Evolutionary conservation across 2,329 filamentous ascomycete species (phyloP), one percentile per base, ranked within the genome.

Genomic region (Paecilomyces sp.): DNA sequence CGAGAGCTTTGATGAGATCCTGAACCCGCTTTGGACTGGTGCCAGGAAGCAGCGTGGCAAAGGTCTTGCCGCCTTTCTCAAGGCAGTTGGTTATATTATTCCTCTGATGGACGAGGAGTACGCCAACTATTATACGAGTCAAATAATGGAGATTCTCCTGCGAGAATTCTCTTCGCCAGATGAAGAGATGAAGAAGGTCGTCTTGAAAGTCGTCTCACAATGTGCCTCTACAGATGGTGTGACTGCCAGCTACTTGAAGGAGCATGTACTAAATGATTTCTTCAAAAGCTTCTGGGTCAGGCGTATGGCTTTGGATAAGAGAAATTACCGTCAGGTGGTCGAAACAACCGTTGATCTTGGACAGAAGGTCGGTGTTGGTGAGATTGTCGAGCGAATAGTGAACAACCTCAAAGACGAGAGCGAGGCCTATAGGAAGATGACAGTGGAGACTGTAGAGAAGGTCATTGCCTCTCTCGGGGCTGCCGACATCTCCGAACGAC

Each of bases 121-220:
- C 74, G 93, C 94, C 76, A 97, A 97, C 74, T 99, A 99, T 79
- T 99, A 99, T 71, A 97, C 94, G 8, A 91, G 88, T 66, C 92
- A 99, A 75, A 97, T 99, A 69, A 97, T 99, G 93, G 94, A 97
- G 75, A 97, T 97, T 69, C 80, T 99, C 13, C 85, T 97, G 31
- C 87, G 94, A 68, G 94, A 99, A 72, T 99, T 99, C 70, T 90
- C 92, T 6, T 97, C 93, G 0, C 94, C 94, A 0, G 94, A 99
- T 66, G 94, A 99, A 75, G 94, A 99, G 76, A 99, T 99, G 94
- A 99, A 97, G 79, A 99, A 99, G 80, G 94, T 99, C 1, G 94
- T 99, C 7, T 80, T 99, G 60, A 97, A 97, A 77, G 94, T 99
- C 30, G 87, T 99, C 15, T 97, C 92, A 18, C 94, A 99, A 71